These are phyloP conservation scores for Podospora pseudocomata DNA, from an alignment of 495 filamentous ascomycete genomes.

Conservation along the genomic window DNA sequence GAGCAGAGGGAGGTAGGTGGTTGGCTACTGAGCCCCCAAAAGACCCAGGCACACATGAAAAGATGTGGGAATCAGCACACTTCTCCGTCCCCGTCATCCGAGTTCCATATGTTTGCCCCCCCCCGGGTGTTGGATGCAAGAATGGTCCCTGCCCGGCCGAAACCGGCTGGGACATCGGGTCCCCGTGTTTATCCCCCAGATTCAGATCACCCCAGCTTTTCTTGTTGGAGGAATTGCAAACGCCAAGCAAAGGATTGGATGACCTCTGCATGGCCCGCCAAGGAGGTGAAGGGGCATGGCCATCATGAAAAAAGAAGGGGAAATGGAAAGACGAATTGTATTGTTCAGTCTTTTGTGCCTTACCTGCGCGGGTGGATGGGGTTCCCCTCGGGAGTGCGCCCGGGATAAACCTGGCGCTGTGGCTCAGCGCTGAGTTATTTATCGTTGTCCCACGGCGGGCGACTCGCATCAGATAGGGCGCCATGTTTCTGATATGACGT, in stretches of 20 bases:
- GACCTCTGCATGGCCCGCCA: neutral
- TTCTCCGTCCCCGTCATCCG: constrained; percentile 18
- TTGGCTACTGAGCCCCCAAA: constrained; percentile 4
- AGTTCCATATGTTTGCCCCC: constrained; percentile 5
- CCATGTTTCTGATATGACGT: constrained; percentile 12
- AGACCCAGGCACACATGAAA: neutral
- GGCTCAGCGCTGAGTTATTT: constrained; percentile 14
- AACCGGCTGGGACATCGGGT: constrained; percentile 13
- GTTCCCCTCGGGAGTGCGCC: constrained; percentile 1
- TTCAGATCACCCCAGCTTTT: neutral
- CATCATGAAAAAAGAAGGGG: neutral
- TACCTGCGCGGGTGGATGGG: constrained; percentile 13
- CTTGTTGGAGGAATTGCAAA: neutral
- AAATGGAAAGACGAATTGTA: constrained; percentile 7
- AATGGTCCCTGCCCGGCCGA: constrained; percentile 17
- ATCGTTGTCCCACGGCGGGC: constrained; percentile 18
- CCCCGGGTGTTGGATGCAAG: neutral
- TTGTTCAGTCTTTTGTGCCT: neutral
- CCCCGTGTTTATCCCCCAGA: neutral
- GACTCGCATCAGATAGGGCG: constrained; percentile 17
- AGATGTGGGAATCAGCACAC: constrained; percentile 18
- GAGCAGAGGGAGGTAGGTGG: neutral
- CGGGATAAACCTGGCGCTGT: constrained; percentile 13
- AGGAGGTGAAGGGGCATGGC: constrained; percentile 1
- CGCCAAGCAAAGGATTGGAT: neutral